Conservation (phyloP, 2,329 filamentous ascomycete species). For the Knufia petricola region DNA sequence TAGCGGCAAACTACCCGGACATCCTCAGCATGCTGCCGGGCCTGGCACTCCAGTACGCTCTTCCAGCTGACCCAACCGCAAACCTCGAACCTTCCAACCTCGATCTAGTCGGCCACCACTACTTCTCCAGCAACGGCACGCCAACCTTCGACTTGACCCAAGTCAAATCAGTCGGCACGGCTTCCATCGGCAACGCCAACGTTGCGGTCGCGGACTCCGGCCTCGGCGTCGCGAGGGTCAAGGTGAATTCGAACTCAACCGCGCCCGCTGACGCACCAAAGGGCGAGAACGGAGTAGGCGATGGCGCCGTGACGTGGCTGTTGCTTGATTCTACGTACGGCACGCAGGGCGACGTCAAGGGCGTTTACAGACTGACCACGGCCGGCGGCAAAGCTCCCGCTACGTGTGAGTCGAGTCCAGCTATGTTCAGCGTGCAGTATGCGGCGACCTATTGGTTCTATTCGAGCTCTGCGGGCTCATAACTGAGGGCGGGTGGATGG, state of each 20-base stretch:
- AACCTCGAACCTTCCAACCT: constrained; percentile 46
- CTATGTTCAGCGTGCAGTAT: constrained; percentile 64
- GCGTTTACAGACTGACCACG: constrained; percentile 73
- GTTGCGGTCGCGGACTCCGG: constrained; percentile 27
- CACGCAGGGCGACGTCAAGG: constrained; percentile 48
- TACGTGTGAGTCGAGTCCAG: constrained; percentile 57
- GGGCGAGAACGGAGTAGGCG: constrained; percentile 49
- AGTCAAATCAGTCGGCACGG: constrained; percentile 33
- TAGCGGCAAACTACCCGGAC: constrained; percentile 59
- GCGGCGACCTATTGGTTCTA: constrained; percentile 67
- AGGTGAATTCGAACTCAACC: constrained; percentile 50
- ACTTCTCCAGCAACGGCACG: constrained; percentile 60
- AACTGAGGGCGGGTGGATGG: neutral
- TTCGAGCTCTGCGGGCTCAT: too few species aligned
- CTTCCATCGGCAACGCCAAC: neutral
- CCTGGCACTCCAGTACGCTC: constrained; percentile 58
- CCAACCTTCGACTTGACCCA: constrained; percentile 69
- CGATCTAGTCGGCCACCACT: constrained; percentile 66
- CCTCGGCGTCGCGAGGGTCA: constrained; percentile 53
- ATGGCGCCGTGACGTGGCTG: constrained; percentile 70
- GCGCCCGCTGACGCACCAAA: constrained; percentile 53
- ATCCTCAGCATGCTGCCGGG: constrained; percentile 56
- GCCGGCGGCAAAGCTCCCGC: constrained; percentile 68
- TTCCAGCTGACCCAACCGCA: constrained; percentile 31
- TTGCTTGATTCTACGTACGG: constrained; percentile 49